Percentiles rank a stretch among this genome's conserved stretches.
These are phyloP conservation scores for Cladosporium sphaerospermum DNA, from an alignment of 2,329 filamentous ascomycete species.

Conservation along the genomic window DNA sequence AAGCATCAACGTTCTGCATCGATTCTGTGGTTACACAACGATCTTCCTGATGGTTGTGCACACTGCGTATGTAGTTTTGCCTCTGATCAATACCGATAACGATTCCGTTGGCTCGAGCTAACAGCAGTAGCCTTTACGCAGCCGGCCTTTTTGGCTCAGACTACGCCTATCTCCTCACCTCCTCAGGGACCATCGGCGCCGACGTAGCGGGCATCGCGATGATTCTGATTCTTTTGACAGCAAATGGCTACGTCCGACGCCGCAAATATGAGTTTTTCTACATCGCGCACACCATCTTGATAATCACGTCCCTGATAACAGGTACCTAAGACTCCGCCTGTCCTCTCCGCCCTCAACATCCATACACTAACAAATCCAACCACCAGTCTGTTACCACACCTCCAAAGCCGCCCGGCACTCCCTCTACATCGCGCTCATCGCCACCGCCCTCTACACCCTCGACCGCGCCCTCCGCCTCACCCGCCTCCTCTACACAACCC, in stretches of 20 bases:
- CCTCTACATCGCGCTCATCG: constrained; percentile 18
- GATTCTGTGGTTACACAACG: constrained; percentile 20
- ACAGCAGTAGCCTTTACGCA: constrained; percentile 11
- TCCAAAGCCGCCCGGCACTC: constrained; percentile 16
- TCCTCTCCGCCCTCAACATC: background rate
- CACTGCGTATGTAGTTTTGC: constrained; percentile 14
- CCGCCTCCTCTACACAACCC: constrained; percentile 15
- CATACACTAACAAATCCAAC: background rate
- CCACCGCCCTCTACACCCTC: constrained; percentile 15
- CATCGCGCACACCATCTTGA: constrained; percentile 17
- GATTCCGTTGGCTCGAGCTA: background rate
- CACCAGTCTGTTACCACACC: constrained; percentile 18
- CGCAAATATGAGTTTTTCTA: constrained; percentile 23
- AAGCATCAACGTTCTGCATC: constrained; percentile 21
- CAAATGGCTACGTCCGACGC: constrained; percentile 17
- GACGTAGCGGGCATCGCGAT: constrained; percentile 19
- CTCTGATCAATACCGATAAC: background rate
- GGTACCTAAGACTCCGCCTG: constrained; percentile 9
- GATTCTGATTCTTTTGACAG: constrained; percentile 19
- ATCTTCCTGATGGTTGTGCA: constrained; percentile 19
- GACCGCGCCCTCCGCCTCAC: constrained; percentile 17
- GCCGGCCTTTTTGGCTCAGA: constrained; percentile 14
- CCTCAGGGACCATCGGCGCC: constrained; percentile 16
- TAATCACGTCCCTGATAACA: constrained; percentile 16
- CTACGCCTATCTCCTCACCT: constrained; percentile 12